Evolutionary conservation across 2,329 filamentous ascomycete species (phyloP), one percentile per base, ranked within the genome.

Genomic region (Aspergillus fijiensis): DNA sequence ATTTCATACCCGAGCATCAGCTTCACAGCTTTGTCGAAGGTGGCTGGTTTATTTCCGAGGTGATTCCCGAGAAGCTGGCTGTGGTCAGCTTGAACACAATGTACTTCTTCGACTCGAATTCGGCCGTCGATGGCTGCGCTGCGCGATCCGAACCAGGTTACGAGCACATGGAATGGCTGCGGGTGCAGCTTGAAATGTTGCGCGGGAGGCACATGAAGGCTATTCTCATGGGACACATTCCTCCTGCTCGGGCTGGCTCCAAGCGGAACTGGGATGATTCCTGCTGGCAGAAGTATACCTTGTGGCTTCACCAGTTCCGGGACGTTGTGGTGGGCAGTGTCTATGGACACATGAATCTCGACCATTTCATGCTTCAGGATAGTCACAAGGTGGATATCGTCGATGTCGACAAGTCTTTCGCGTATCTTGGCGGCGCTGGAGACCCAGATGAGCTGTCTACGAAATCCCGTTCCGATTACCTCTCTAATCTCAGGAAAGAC

Each of bases 311-410:
- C 67, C 92, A 96, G 74, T 99, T 92, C 75, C 89, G 95, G 35
- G 95, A 99, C 74, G 89, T 99, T 42, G 83, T 99, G 21, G 83
- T 93, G 21, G 87, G 85, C 12, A 87, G 87, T 27, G 72, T 96
- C 5, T 99, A 90, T 71, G 95, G 94, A 1, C 95, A 99, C 74
- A 98, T 99, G 95, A 99, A 99, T 71, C 90, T 97, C 65, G 95
- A 99, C 69, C 95, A 99, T 75, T 99, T 99, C 76, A 85, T 98
- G 71, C 79, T 99, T 16, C 91, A 96, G 69, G 94, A 98, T 73
- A 91, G 87, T 59, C 82, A 89, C 47, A 85, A 96, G 0, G 82
- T 97, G 57, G 83, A 90, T 62, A 82, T 92, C 51, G 77, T 79
- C 27, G 77, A 76, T 49, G 68, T 74, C 2, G 67, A 74, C 9